Evolutionary conservation across 352 stramenopile genomes (phyloP), one percentile per base, ranked within the genome.

Genomic region (Pythium sukuiense): DNA sequence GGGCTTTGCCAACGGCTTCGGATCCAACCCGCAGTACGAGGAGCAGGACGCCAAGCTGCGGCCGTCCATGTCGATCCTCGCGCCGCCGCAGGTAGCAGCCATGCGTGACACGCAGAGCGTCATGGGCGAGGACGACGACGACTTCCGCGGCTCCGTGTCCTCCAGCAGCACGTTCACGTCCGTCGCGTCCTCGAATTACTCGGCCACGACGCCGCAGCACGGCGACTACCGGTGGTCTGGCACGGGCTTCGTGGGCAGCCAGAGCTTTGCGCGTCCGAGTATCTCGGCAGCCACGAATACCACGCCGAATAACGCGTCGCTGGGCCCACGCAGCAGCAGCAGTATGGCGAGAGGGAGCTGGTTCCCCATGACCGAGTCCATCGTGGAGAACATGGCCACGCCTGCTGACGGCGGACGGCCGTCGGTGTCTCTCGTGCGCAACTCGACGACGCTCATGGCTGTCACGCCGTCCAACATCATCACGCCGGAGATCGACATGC

Each of bases 171-270:
- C 83, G 1, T 77, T 89, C 59, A 89, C 83, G 29, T 88, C 78
- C 16, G 69, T 90, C 49, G 73, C 72, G 48, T 82, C 76, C 16
- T 69, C 67, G 18, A 76, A 67, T 11, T 85, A 67, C 52, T 72
- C 65, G 53, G 32, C 27, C 20, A 54, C 77, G 9, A 75, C 48
- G 1, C 62, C 73, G 33, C 63, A 65, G 50, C 26, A 48, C 26
- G 76, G 70, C 26, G 85, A 90, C 67, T 94, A 94, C 63, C 83
- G 83, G 18, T 94, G 85, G 85, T 94, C 85, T 0, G 85, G 85
- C 24, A 94, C 85, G 29, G 85, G 85, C 41, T 94, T 94, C 39
- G 65, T 90, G 35, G 83, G 85, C 53, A 87, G 71, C 48, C 74
- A 77, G 54, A 88, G 76, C 73, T 91, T 88, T 55, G 75, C 58